Conservation (phyloP, 2,329 filamentous ascomycete species). For the Lachnum nothofagi region DNA sequence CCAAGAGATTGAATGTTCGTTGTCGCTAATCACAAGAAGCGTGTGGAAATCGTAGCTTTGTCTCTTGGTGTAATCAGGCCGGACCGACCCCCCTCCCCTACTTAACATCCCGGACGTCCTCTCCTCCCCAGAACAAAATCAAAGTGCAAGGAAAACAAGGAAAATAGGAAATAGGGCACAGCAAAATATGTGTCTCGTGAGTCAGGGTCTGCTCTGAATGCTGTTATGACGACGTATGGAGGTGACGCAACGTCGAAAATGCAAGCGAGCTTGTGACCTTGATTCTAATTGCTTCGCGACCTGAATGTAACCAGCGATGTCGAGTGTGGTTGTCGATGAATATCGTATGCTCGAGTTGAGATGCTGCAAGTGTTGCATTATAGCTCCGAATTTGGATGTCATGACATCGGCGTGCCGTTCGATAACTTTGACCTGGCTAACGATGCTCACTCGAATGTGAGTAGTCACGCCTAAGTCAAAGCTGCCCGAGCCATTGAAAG, state of each 20-base stretch:
- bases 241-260: constrained; percentile 12
- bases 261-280: constrained; percentile 32
- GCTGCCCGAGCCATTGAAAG: constrained; percentile 33
- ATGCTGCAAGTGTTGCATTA: constrained; percentile 19
- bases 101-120: constrained; percentile 25
- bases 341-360: constrained; percentile 13
- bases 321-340: constrained; percentile 15
- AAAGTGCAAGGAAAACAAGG: constrained; percentile 15
- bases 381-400: constrained; percentile 26
- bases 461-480: constrained; percentile 29
- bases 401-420: constrained; percentile 35
- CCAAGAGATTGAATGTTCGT: constrained; percentile 12
- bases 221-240: constrained; percentile 16
- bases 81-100: constrained; percentile 1
- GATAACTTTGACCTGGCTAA: constrained; percentile 27
- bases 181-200: constrained; percentile 25
- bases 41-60: neutral
- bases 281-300: constrained; percentile 23
- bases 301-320: constrained; percentile 22
- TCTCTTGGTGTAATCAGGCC: constrained; percentile 3
- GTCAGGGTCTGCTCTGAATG: constrained; percentile 29
- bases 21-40: constrained; percentile 4
- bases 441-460: constrained; percentile 23
- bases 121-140: constrained; percentile 21
- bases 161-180: constrained; percentile 22